A percentile compares a stretch with the other conserved stretches of the same genome.
These are phyloP conservation scores for Sicyos edulis DNA, from an alignment of 306 rosid genomes.

Conservation along the genomic window DNA sequence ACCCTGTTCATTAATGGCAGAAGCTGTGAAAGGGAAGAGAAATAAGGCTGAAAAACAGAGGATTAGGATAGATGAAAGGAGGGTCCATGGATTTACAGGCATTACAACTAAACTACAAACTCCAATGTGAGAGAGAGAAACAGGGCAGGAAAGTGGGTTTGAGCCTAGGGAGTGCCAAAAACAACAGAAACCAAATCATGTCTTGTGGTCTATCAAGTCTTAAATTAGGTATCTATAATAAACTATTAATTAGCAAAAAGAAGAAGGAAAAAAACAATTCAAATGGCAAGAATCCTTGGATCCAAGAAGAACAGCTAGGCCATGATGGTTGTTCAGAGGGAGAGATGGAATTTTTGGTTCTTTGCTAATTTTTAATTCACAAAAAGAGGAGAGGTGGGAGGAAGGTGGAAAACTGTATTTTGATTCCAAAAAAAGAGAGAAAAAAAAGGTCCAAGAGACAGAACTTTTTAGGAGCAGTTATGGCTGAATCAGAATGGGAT, in stretches of 20 bases:
- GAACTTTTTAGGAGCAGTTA: background rate
- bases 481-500: background rate
- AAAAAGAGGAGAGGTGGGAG: constrained; percentile 35
- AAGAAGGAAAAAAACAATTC: too few relatives aligned
- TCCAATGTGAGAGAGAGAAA: constrained; percentile 42
- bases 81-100: constrained; percentile 80
- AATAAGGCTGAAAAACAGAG: constrained; percentile 23
- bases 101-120: constrained; percentile 62
- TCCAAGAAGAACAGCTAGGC: constrained; percentile 91
- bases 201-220: constrained; percentile 23
- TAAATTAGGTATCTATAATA: constrained; percentile 19
- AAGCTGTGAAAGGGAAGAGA: constrained; percentile 15
- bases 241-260: background rate
- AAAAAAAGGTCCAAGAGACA: background rate
- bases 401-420: constrained; percentile 29
- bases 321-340: constrained; percentile 58
- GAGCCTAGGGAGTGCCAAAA: constrained; percentile 73
- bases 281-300: constrained; percentile 68
- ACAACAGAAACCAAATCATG: constrained; percentile 75
- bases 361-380: constrained; percentile 50
- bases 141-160: constrained; percentile 25
- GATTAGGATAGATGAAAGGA: constrained; percentile 35
- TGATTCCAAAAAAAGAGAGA: too few relatives aligned
- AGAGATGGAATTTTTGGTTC: constrained; percentile 50
- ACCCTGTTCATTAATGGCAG: constrained; percentile 70